phyloP scores from a whole-genome alignment of 176 grass and related monocot genomes.

The Stipa capillata region DNA sequence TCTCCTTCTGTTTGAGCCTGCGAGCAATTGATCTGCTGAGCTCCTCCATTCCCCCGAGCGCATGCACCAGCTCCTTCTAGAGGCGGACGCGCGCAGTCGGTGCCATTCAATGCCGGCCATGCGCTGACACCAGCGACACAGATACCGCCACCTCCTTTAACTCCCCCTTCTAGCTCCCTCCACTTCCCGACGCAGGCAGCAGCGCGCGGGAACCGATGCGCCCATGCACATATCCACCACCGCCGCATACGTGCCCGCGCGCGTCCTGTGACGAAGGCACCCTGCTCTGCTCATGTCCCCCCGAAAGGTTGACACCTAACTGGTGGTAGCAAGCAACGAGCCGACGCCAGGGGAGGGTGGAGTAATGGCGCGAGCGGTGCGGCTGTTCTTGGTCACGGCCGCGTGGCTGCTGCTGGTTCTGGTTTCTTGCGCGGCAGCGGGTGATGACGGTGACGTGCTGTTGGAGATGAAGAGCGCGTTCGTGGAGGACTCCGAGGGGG shows the following conservation, averaged over 20 bases:
- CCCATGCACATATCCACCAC: conserved; percentile 26
- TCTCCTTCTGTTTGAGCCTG: conserved; percentile 11
- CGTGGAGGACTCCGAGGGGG: conserved; percentile 31
- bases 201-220: conserved; percentile 41
- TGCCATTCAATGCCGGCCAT: conserved; percentile 46
- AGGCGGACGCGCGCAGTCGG: conserved; percentile 34
- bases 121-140: conserved; percentile 14
- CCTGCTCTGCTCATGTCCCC: too few species aligned
- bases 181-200: conserved; percentile 21
- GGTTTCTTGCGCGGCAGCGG: not conserved
- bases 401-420: not conserved
- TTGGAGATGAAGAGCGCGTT: conserved; percentile 64
- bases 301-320: too few species aligned
- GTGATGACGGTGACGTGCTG: conserved; percentile 38
- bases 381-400: not conserved
- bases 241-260: not conserved
- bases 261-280: too few species aligned
- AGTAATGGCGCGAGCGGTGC: not conserved
- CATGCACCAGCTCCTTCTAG: conserved; percentile 48
- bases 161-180: not conserved
- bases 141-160: conserved; percentile 24
- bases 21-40: conserved; percentile 4
- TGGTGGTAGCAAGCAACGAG: too few species aligned
- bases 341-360: too few species aligned
- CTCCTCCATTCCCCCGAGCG: conserved; percentile 35